phyloP scores from a whole-genome alignment of 495 filamentous ascomycete genomes.

The Xylaria scruposa region DNA sequence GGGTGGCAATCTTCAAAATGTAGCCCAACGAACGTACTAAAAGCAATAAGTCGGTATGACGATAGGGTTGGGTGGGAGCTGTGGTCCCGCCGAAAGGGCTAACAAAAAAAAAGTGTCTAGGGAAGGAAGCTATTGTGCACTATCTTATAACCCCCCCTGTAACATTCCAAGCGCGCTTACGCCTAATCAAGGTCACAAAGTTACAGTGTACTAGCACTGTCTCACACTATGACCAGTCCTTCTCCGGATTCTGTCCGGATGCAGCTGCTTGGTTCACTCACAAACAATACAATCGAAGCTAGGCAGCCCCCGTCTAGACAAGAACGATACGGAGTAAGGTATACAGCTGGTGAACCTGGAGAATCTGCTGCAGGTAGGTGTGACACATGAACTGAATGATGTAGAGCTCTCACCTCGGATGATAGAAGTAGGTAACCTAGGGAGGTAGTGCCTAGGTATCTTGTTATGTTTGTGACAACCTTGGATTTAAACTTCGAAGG shows the following conservation, averaged over 20 bases:
- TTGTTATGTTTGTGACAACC: too few relatives aligned
- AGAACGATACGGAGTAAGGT: too few relatives aligned
- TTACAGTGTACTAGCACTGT: not conserved
- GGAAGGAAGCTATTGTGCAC: not conserved
- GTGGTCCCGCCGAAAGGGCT: not conserved
- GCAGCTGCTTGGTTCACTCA: not conserved
- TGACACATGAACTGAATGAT: not conserved
- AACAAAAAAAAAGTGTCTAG: conserved; percentile 14
- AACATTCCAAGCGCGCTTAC: not conserved
- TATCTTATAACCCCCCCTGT: not conserved
- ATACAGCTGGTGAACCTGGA: too few relatives aligned
- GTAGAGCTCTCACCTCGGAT: too few relatives aligned
- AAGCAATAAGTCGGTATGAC: conserved; percentile 12
- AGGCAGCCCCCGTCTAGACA: not conserved
- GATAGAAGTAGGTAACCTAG: too few relatives aligned
- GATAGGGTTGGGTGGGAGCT: not conserved
- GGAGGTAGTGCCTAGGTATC: too few relatives aligned
- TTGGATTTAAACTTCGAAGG: too few relatives aligned
- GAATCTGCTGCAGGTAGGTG: too few relatives aligned
- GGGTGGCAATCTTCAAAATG: not conserved
- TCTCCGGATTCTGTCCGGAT: not conserved
- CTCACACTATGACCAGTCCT: not conserved
- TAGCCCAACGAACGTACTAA: not conserved
- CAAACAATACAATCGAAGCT: too few relatives aligned
- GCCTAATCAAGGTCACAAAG: not conserved